These are phyloP conservation scores for Xylaria flabelliformis DNA, from an alignment of 495 filamentous ascomycete species.

Conservation along the genomic window DNA sequence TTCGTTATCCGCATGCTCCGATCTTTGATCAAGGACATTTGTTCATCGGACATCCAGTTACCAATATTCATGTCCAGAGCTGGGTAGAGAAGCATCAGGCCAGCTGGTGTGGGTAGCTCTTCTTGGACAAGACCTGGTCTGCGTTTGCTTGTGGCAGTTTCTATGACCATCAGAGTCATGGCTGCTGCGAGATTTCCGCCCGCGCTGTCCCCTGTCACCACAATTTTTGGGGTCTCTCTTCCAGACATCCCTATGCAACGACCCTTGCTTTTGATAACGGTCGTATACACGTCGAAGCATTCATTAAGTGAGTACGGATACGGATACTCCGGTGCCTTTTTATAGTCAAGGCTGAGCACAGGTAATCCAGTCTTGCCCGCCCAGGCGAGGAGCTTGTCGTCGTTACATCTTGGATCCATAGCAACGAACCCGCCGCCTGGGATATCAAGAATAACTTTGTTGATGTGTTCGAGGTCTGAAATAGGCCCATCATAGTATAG, in stretches of 20 bases:
- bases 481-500: constrained; percentile 92
- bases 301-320: constrained; percentile 97
- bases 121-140: constrained; percentile 60
- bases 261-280: constrained; percentile 75
- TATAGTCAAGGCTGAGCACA: constrained; percentile 89
- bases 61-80: constrained; percentile 93
- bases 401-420: constrained; percentile 88
- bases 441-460: constrained; percentile 83
- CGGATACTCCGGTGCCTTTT: constrained; percentile 91
- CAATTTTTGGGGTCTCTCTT: constrained; percentile 68
- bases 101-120: constrained; percentile 76
- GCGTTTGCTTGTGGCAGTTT: constrained; percentile 65
- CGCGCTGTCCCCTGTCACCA: constrained; percentile 90
- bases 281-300: constrained; percentile 92
- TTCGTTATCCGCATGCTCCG: constrained; percentile 79
- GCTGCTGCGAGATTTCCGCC: constrained; percentile 89
- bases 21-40: constrained; percentile 92
- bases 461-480: constrained; percentile 75
- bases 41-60: constrained; percentile 99
- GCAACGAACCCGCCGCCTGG: constrained; percentile 96
- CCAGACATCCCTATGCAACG: constrained; percentile 87
- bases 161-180: constrained; percentile 84
- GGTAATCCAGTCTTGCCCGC: constrained; percentile 83
- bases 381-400: constrained; percentile 92
- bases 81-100: constrained; percentile 86